Conservation (phyloP, 148 eudicot genomes). For the Diospyros lotus region DNA sequence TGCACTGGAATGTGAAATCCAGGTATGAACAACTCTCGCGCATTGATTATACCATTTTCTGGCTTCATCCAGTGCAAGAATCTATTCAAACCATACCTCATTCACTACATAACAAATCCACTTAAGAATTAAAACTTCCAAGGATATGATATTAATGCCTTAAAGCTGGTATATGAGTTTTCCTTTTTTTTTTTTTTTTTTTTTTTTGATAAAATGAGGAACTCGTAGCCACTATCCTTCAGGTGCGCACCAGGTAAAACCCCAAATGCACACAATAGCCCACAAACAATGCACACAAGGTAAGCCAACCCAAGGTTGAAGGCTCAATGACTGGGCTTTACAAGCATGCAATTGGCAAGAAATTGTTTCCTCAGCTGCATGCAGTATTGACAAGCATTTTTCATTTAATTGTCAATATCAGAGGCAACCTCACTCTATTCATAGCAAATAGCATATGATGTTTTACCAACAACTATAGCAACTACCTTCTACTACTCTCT, state of each 20-base stretch:
- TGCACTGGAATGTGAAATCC: no score
- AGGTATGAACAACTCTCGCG: neutral
- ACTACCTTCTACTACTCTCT: constrained; percentile 70
- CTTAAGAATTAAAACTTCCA: neutral
- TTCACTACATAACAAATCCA: neutral
- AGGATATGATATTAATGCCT: neutral
- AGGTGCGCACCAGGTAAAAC: no score
- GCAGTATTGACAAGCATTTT: constrained; percentile 64
- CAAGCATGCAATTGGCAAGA: constrained; percentile 86
- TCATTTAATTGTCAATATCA: constrained; percentile 36
- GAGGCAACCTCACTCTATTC: neutral
- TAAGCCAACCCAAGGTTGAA: no score
- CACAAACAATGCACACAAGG: no score
- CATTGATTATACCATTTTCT: neutral
- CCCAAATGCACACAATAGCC: no score
- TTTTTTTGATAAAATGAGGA: no score
- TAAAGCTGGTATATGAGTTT: neutral
- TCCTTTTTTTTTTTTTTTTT: no score
- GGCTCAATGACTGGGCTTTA: constrained; percentile 55
- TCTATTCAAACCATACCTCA: neutral
- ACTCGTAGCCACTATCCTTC: no score
- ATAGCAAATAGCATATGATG: neutral
- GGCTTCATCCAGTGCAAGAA: neutral
- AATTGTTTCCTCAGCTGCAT: constrained; percentile 91
- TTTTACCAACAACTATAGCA: constrained; percentile 1